Percentiles rank a stretch among this genome's conserved stretches.
These are phyloP conservation scores for Diplocarpon mali DNA, from an alignment of 2,329 filamentous ascomycete genomes.

Conservation along the genomic window DNA sequence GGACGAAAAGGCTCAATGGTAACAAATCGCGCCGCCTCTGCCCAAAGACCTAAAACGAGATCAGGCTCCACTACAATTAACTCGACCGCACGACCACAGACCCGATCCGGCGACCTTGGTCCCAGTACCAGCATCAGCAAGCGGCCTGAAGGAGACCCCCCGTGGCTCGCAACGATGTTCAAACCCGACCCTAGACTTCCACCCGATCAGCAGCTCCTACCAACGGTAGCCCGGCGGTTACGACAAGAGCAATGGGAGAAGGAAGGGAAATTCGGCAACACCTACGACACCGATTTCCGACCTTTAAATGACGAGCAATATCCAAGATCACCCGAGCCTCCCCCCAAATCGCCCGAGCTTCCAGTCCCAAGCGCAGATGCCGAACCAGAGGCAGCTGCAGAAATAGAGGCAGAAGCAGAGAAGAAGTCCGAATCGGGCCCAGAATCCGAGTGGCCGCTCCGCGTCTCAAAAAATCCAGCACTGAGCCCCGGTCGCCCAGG, in stretches of 20 bases:
- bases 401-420: constrained; percentile 16
- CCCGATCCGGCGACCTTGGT: constrained; percentile 46
- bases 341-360: neutral
- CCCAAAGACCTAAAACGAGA: constrained; percentile 45
- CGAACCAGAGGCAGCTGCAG: neutral
- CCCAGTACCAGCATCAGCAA: constrained; percentile 34
- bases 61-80: constrained; percentile 40
- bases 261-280: constrained; percentile 74
- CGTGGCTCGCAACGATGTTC: constrained; percentile 91
- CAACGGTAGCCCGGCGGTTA: constrained; percentile 81
- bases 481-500: constrained; percentile 35
- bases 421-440: constrained; percentile 25
- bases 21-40: constrained; percentile 24
- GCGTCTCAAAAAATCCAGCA: constrained; percentile 36
- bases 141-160: constrained; percentile 84
- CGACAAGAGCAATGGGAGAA: constrained; percentile 94
- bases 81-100: constrained; percentile 44
- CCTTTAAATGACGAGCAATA: constrained; percentile 61
- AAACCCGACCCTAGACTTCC: constrained; percentile 90
- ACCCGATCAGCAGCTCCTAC: constrained; percentile 89
- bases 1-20: constrained; percentile 16
- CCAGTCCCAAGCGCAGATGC: neutral
- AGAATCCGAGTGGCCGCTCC: constrained; percentile 50
- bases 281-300: constrained; percentile 81
- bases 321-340: constrained; percentile 19